Percentiles rank a stretch among this genome's conserved stretches.
Conservation (phyloP, 768 basidiomycete genomes). For the Amanita subjunquillea region DNA sequence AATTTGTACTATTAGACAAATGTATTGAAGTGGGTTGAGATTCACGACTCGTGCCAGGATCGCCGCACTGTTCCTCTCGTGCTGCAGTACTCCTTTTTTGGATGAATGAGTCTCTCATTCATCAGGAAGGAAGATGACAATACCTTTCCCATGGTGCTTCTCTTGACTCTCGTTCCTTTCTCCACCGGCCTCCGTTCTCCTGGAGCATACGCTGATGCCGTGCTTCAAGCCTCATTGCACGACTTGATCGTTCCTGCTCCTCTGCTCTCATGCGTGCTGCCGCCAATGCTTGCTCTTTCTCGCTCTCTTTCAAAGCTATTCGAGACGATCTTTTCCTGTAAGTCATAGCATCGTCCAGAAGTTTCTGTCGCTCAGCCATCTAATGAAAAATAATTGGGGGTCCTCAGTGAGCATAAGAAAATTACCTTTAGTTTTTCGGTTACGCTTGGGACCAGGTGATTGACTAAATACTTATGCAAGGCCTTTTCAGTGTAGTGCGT, state of each 20-base stretch:
- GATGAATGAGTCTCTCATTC: background rate
- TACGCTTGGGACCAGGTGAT: conserved; percentile 62
- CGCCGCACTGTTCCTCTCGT: background rate
- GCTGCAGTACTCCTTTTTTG: background rate
- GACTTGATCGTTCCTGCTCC: conserved; percentile 56
- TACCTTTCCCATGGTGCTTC: conserved; percentile 25
- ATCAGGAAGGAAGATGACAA: conserved; percentile 6
- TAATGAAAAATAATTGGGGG: conserved; percentile 15
- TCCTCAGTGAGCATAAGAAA: conserved; percentile 10
- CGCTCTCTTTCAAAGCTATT: conserved; percentile 71
- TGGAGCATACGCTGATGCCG: conserved; percentile 38
- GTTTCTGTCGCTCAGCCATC: conserved; percentile 55
- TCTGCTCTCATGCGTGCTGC: conserved; percentile 53
- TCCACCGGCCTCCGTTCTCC: conserved; percentile 50
- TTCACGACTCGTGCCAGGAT: background rate
- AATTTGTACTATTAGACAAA: conserved; percentile 8
- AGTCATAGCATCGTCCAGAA: conserved; percentile 62
- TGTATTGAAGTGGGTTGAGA: background rate
- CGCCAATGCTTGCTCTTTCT: conserved; percentile 62
- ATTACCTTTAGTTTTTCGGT: conserved; percentile 54
- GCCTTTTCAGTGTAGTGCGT: conserved; percentile 76
- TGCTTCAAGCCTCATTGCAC: conserved; percentile 47
- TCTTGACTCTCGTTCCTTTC: conserved; percentile 39
- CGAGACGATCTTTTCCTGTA: conserved; percentile 90
- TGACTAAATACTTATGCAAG: conserved; percentile 56